A percentile compares a stretch with the other conserved stretches of the same genome.
Evolutionary conservation across 441 rosid species (phyloP).

Genomic region (Bruguiera hainesii): DNA sequence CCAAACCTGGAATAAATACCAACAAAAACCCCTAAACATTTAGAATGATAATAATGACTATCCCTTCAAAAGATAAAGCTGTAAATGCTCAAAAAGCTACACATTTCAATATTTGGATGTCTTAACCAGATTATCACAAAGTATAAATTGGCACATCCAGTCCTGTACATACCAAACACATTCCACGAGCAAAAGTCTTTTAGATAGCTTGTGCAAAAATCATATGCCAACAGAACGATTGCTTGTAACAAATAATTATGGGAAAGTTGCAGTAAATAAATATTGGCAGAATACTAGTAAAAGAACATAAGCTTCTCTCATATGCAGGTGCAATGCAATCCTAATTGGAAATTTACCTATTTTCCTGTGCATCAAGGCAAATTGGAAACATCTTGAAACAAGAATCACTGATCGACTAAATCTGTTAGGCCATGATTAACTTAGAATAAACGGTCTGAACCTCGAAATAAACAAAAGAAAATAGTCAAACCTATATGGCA

Average conservation of each 20-base stretch:
- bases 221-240: too few relatives aligned
- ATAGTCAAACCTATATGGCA: too few relatives aligned
- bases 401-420: background rate
- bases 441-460: too few relatives aligned
- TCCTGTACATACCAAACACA: too few relatives aligned
- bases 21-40: conserved; percentile 19
- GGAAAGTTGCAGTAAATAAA: background rate
- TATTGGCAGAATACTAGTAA: background rate
- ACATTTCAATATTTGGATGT: background rate
- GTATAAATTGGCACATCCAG: background rate
- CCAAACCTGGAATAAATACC: conserved; percentile 77
- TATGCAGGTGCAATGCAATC: background rate
- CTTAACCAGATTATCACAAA: background rate
- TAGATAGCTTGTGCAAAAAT: too few relatives aligned
- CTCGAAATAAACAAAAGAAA: background rate
- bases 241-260: too few relatives aligned
- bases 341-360: background rate
- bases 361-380: background rate
- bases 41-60: conserved; percentile 1
- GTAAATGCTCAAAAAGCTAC: background rate
- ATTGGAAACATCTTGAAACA: background rate
- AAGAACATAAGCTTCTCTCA: background rate
- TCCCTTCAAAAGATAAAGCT: background rate
- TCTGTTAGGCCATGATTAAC: background rate
- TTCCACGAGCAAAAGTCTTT: too few relatives aligned